phyloP scores from a whole-genome alignment of 768 basidiomycete genomes.

The Amanita subjunquillea region DNA sequence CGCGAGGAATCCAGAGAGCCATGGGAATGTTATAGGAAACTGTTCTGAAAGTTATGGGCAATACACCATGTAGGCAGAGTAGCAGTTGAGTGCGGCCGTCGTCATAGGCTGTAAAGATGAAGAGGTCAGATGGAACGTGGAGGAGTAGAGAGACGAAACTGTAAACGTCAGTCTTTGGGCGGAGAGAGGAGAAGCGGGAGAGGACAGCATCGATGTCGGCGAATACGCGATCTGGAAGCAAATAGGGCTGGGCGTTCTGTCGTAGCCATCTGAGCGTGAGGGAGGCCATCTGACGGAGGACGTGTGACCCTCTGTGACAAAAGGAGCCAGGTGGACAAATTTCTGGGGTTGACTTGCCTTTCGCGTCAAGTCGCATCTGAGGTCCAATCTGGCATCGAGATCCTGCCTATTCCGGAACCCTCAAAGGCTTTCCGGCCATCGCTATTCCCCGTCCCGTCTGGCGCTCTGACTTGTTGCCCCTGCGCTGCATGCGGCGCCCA shows the following conservation, averaged over 20 bases:
- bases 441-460: background rate
- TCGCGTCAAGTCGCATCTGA: slow-evolving; percentile 1
- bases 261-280: slow-evolving; percentile 57
- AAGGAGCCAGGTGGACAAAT: slow-evolving; percentile 3
- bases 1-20: slow-evolving; percentile 76
- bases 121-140: slow-evolving; percentile 4
- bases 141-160: slow-evolving; percentile 28
- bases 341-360: slow-evolving; percentile 15
- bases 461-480: background rate
- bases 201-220: slow-evolving; percentile 56
- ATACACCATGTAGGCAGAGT: slow-evolving; percentile 82
- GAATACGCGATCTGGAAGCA: slow-evolving; percentile 43
- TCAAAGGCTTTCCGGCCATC: background rate
- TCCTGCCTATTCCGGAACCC: background rate
- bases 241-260: slow-evolving; percentile 51
- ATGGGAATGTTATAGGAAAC: slow-evolving; percentile 90
- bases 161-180: slow-evolving; percentile 78
- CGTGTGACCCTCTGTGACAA: slow-evolving; percentile 2
- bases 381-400: slow-evolving; percentile 14
- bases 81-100: slow-evolving; percentile 90
- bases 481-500: background rate
- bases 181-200: slow-evolving; percentile 39
- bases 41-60: slow-evolving; percentile 74
- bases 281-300: slow-evolving; percentile 10
- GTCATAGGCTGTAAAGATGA: slow-evolving; percentile 60